Percentiles rank a stretch among this genome's conserved stretches.
Evolutionary conservation across 2,329 filamentous ascomycete genomes (phyloP).

Genomic region (Monosporascus ibericus): DNA sequence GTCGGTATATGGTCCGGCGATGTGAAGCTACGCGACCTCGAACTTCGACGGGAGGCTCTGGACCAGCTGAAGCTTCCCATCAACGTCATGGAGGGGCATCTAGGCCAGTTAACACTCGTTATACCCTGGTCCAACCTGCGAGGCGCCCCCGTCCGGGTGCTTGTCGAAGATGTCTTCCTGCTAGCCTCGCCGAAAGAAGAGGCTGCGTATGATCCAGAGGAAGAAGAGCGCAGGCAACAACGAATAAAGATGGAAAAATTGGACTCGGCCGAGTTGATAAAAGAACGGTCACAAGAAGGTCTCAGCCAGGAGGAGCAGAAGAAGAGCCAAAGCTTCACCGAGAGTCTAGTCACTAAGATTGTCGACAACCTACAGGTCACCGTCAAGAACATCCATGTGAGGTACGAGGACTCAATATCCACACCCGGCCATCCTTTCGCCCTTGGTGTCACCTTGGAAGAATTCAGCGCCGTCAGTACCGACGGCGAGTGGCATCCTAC

Average conservation of each 20-base stretch:
- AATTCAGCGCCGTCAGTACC: conserved; percentile 95
- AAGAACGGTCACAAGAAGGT: conserved; percentile 86
- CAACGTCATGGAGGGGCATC: conserved; percentile 92
- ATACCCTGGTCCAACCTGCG: conserved; percentile 98
- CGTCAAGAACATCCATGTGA: conserved; percentile 96
- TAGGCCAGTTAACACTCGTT: conserved; percentile 82
- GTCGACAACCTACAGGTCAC: conserved; percentile 97
- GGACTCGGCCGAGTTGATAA: conserved; percentile 89
- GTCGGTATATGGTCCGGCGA: conserved; percentile 99
- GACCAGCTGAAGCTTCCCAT: conserved; percentile 95
- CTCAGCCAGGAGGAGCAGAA: conserved; percentile 93
- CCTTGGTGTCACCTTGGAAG: conserved; percentile 83
- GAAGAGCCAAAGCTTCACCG: conserved; percentile 95
- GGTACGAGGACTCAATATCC: conserved; percentile 96
- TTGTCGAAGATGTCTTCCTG: conserved; percentile 95
- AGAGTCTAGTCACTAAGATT: conserved; percentile 91
- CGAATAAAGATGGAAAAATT: conserved; percentile 98
- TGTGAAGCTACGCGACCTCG: conserved; percentile 87
- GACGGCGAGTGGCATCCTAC: conserved; percentile 92
- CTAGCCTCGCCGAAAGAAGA: conserved; percentile 94
- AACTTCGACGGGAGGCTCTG: conserved; percentile 88
- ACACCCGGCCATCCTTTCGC: conserved; percentile 93
- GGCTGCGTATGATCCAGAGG: conserved; percentile 84
- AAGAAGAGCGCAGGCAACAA: conserved; percentile 81
- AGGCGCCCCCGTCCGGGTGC: conserved; percentile 88